Conservation (phyloP, 139 green algal genomes). For the Picochlorum sp. region DNA sequence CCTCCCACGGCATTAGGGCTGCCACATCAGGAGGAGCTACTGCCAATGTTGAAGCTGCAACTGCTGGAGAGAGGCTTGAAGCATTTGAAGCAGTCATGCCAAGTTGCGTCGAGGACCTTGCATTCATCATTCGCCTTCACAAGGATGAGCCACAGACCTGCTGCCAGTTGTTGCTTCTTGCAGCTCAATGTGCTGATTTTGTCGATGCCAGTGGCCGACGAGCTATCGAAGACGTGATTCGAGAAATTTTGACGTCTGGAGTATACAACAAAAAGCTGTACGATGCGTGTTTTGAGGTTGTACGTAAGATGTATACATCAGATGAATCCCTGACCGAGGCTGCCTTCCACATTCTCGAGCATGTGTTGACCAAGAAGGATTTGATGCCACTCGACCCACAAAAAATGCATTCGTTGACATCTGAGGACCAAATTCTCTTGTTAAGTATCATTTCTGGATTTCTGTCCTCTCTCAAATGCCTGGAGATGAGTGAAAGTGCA, state of each 20-base stretch:
- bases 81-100: conserved; percentile 49
- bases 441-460: background rate
- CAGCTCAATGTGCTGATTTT: conserved; percentile 36
- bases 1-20: conserved; percentile 29
- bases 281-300: conserved; percentile 21
- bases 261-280: conserved; percentile 15
- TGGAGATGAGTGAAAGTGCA: background rate
- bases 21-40: conserved; percentile 25
- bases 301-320: conserved; percentile 26
- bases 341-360: conserved; percentile 14
- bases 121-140: conserved; percentile 26
- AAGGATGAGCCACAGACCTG: conserved; percentile 30
- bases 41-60: conserved; percentile 29
- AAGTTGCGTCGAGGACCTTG: conserved; percentile 21
- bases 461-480: background rate
- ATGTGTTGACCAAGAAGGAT: background rate
- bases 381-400: background rate
- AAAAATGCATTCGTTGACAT: background rate
- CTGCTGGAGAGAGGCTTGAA: conserved; percentile 31
- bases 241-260: background rate
- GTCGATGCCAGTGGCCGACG: conserved; percentile 28
- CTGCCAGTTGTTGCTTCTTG: conserved; percentile 39
- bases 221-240: conserved; percentile 23
- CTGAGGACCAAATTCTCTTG: background rate
- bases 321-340: conserved; percentile 29